Base-by-base conservation (phyloP, 495 filamentous ascomycete genomes). In the Paragyromitra xinjiangensis region DNA sequence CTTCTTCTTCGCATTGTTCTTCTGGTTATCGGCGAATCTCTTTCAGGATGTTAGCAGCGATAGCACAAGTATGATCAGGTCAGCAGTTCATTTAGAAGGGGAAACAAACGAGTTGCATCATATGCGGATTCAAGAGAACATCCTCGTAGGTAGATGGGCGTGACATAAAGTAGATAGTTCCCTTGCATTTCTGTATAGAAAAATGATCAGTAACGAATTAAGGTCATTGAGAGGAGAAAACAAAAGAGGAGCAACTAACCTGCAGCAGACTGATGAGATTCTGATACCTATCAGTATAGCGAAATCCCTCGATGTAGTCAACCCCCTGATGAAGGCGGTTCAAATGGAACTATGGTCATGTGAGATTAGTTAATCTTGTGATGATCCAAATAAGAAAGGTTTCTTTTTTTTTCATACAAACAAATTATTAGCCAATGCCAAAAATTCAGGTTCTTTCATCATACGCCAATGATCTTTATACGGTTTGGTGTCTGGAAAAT, bases 1-100 rank as follows among this genome's bases (percentile, higher is more conserved):
- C 62, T 81, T 81, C 66, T 81, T 81, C 34, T 81, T 81, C 22
- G 74, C 69, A 29, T 81, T 81, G 26, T 81, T 81, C 14, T 81
- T 81, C 29, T 81, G 79, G 39, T 81, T 81, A 22, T 81, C 80
- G 0, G 80, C 79, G n/a, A 81, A 81, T 19, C 79, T 71, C 79
- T 81, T 45, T 29, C 37, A 16, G 14, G 22, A 12, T 24, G 55
- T 77, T 69, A 76, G 61, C 44, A 66, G 58, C 16, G 58, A 40
- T 44, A 6, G 48, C 12, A 48, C 0, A 12, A 42, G n/a, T 22
- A 59, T 22, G 14, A 40, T 26, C 19, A 55, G 19, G 44, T 22
- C 61, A 61, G 16, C 9, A 29, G 12, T 44, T 44, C 16, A 55
- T 45, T 22, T 34, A 6, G 42, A 11, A 8, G 29, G 37, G 48